These are phyloP conservation scores for Mortierella sp. DNA, from an alignment of 371 early-diverging fungal species.

Conservation along the genomic window DNA sequence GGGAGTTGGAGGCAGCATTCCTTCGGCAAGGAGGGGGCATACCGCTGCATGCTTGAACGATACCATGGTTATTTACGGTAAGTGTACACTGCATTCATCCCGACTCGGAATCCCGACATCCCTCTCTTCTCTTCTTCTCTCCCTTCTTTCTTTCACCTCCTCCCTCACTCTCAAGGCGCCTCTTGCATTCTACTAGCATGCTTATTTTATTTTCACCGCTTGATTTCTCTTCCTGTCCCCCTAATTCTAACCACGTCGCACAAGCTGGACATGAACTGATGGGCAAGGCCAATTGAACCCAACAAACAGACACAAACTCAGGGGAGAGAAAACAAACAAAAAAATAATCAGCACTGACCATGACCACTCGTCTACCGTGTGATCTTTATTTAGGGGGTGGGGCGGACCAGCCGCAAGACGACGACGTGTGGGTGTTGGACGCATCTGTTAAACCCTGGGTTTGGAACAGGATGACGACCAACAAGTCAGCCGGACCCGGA, in stretches of 20 bases:
- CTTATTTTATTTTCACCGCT: neutral
- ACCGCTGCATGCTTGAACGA: constrained; percentile 43
- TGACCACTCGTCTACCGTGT: constrained; percentile 24
- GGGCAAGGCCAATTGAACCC: neutral
- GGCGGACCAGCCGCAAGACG: constrained; percentile 31
- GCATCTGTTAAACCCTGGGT: constrained; percentile 41
- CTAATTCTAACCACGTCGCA: constrained; percentile 5
- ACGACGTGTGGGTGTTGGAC: constrained; percentile 51
- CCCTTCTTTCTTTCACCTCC: neutral
- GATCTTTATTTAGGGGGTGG: constrained; percentile 46
- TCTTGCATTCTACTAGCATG: neutral
- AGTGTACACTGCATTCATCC: constrained; percentile 10
- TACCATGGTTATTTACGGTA: constrained; percentile 54
- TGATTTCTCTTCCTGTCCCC: constrained; percentile 4
- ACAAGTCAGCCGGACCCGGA: constrained; percentile 45
- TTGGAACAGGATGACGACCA: constrained; percentile 44
- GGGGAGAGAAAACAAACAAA: neutral
- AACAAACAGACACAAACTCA: neutral
- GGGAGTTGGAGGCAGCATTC: constrained; percentile 30
- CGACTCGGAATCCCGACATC: neutral
- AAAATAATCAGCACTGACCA: constrained; percentile 28
- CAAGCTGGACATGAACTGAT: constrained; percentile 4
- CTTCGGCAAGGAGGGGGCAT: constrained; percentile 48
- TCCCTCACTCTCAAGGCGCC: neutral
- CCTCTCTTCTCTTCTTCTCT: neutral